These are phyloP conservation scores for Cyclostephanos tholiformis DNA, from an alignment of 108 stramenopile genomes.

Conservation along the genomic window DNA sequence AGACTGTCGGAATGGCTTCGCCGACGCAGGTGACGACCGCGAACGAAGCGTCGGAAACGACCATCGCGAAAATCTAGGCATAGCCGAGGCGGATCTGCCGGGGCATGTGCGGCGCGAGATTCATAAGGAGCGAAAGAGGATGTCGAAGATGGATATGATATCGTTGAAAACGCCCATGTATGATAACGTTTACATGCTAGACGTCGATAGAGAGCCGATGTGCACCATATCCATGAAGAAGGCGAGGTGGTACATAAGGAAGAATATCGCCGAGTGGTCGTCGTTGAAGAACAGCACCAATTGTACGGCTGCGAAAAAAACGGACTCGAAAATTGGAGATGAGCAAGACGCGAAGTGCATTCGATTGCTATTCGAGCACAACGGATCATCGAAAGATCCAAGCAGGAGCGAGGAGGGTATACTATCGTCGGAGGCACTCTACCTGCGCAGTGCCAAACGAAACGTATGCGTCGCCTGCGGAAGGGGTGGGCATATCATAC, in stretches of 20 bases:
- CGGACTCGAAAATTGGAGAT: slow-evolving; percentile 19
- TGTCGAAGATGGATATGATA: slow-evolving; percentile 62
- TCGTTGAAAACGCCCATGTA: slow-evolving; percentile 86
- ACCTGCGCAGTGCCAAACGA: slow-evolving; percentile 60
- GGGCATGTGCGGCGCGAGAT: slow-evolving; percentile 66
- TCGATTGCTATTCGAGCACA: slow-evolving; percentile 55
- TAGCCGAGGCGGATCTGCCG: slow-evolving; percentile 51
- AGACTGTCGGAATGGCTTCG: background rate
- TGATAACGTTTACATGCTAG: slow-evolving; percentile 83
- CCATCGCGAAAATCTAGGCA: background rate
- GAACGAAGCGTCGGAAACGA: background rate
- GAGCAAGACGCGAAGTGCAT: slow-evolving; percentile 44
- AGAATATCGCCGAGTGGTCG: slow-evolving; percentile 66
- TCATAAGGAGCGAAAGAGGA: slow-evolving; percentile 64
- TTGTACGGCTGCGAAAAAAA: background rate
- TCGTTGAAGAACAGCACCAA: background rate
- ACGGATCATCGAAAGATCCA: slow-evolving; percentile 21
- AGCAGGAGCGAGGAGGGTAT: slow-evolving; percentile 1
- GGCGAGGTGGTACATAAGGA: slow-evolving; percentile 81
- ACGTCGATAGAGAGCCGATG: slow-evolving; percentile 54
- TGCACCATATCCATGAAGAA: slow-evolving; percentile 80
- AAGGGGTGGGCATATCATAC: slow-evolving; percentile 50
- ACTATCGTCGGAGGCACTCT: slow-evolving; percentile 21
- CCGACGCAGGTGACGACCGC: background rate
- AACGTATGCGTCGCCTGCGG: slow-evolving; percentile 80